A percentile compares a stretch with the other conserved stretches of the same genome.
Evolutionary conservation across 306 rosid genomes (phyloP).

Genomic region (Carpinus fangiana): DNA sequence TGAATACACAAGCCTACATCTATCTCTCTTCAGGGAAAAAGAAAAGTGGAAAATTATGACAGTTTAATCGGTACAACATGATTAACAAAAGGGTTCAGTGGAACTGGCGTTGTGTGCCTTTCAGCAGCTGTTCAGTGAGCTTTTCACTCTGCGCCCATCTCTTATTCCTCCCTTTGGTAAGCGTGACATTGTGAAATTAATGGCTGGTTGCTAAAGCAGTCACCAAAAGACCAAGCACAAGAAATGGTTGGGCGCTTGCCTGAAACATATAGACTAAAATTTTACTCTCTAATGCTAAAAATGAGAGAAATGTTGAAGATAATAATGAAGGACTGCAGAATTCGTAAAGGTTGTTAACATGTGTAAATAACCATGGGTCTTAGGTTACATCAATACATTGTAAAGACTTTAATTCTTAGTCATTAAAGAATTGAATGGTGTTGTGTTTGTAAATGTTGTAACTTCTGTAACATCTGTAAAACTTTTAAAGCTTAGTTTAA

Average conservation of each 20-base stretch:
- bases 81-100: not conserved
- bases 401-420: too few relatives aligned
- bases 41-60: not conserved
- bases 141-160: not conserved
- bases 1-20: not conserved
- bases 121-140: not conserved
- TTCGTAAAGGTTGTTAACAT: too few relatives aligned
- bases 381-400: too few relatives aligned
- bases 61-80: constrained; percentile 1
- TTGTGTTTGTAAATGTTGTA: too few relatives aligned
- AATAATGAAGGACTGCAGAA: too few relatives aligned
- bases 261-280: constrained; percentile 20
- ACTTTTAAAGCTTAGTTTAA: too few relatives aligned
- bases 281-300: not conserved
- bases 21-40: not conserved
- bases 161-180: not conserved
- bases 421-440: too few relatives aligned
- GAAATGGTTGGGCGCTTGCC: constrained; percentile 75
- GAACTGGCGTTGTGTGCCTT: not conserved
- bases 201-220: constrained; percentile 66
- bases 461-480: too few relatives aligned
- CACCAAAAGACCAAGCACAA: constrained; percentile 56
- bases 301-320: not conserved
- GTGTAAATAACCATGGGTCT: too few relatives aligned
- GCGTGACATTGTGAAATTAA: constrained; percentile 5